phyloP scores from a whole-genome alignment of 2,329 filamentous ascomycete genomes.

The Pestalotiopsis sp. region DNA sequence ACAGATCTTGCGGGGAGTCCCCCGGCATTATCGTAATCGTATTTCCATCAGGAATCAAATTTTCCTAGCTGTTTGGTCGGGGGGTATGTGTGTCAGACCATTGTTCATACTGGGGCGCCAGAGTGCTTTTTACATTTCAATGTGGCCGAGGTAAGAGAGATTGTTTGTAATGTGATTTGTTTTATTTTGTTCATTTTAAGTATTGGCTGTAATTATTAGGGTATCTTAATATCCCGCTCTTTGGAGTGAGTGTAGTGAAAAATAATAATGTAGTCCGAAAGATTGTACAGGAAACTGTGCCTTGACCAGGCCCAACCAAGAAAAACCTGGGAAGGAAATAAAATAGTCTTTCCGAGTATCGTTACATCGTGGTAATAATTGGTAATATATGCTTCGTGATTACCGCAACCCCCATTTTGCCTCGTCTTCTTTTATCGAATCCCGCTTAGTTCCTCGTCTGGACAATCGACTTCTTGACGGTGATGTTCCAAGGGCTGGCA shows the following conservation, averaged over 20 bases:
- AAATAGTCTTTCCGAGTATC: not conserved
- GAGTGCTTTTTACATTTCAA: too few species aligned
- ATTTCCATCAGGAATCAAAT: too few species aligned
- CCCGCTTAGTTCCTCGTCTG: constrained; percentile 14
- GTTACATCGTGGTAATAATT: not conserved
- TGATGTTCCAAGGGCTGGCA: constrained; percentile 16
- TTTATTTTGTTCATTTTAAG: not conserved
- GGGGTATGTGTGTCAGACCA: too few species aligned
- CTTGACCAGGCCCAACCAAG: not conserved
- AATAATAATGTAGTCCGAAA: not conserved
- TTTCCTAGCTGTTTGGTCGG: too few species aligned
- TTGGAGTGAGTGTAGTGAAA: not conserved
- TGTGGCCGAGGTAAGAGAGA: too few species aligned
- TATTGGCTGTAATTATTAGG: not conserved
- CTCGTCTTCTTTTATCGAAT: not conserved
- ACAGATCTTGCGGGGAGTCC: too few species aligned
- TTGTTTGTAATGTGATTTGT: not conserved
- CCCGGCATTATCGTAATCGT: too few species aligned
- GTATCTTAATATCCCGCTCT: not conserved
- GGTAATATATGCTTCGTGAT: not conserved
- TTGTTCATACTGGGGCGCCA: too few species aligned
- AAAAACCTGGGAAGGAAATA: not conserved
- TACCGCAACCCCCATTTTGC: not conserved
- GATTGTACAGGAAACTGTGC: not conserved
- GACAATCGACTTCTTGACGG: constrained; percentile 19